Evolutionary conservation across 495 filamentous ascomycete genomes (phyloP).

Genomic region (Aspergillus cristatus): DNA sequence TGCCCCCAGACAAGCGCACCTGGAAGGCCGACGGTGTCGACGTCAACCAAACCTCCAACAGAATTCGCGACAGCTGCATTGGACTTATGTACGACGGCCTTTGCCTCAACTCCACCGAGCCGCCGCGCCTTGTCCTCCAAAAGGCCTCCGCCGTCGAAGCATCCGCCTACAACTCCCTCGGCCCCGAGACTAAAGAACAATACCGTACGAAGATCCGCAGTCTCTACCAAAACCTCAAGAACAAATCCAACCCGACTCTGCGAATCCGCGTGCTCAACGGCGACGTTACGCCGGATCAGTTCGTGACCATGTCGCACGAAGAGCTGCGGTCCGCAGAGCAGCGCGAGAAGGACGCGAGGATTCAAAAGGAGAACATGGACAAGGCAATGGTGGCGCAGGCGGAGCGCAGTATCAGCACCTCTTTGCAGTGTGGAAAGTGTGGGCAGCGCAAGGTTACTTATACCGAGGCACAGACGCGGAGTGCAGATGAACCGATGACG

Average conservation of each 20-base stretch:
- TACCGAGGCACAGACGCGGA: slow-evolving; percentile 89
- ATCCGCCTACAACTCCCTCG: slow-evolving; percentile 56
- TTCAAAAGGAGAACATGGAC: slow-evolving; percentile 88
- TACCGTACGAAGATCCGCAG: slow-evolving; percentile 85
- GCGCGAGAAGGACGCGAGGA: slow-evolving; percentile 52
- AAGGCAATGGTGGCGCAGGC: slow-evolving; percentile 85
- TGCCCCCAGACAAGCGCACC: slow-evolving; percentile 67
- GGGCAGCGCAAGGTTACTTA: slow-evolving; percentile 89
- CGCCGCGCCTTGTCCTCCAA: slow-evolving; percentile 48
- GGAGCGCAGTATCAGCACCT: slow-evolving; percentile 78
- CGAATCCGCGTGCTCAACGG: slow-evolving; percentile 65
- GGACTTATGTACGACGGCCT: slow-evolving; percentile 81
- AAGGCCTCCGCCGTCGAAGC: slow-evolving; percentile 64
- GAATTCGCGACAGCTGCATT: slow-evolving; percentile 67
- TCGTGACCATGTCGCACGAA: slow-evolving; percentile 66
- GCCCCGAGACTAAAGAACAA: slow-evolving; percentile 55
- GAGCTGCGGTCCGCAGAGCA: slow-evolving; percentile 72
- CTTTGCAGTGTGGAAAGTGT: slow-evolving; percentile 81
- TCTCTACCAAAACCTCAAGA: slow-evolving; percentile 88
- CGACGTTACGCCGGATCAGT: slow-evolving; percentile 57
- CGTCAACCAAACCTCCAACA: slow-evolving; percentile 55
- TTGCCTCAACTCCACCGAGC: slow-evolving; percentile 32
- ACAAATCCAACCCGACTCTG: slow-evolving; percentile 71
- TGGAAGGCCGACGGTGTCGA: slow-evolving; percentile 74
- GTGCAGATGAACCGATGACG: slow-evolving; percentile 64